A percentile compares a stretch with the other conserved stretches of the same genome.
phyloP scores from a whole-genome alignment of 2,329 filamentous ascomycete genomes.

The Piedraia hortae region DNA sequence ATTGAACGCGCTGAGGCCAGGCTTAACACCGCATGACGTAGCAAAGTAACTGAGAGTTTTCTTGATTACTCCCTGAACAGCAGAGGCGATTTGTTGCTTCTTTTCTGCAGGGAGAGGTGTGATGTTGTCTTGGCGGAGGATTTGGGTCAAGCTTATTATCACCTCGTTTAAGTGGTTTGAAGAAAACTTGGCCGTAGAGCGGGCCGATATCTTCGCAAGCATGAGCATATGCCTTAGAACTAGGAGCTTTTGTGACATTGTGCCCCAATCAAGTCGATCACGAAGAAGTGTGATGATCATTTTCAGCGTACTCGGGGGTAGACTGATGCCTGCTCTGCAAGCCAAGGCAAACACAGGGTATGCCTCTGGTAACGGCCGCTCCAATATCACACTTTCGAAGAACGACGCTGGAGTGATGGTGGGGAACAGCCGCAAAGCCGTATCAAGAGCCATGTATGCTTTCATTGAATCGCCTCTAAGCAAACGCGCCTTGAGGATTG shows the following conservation, averaged over 20 bases:
- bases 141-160: conserved; percentile 11
- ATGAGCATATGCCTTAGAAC: conserved; percentile 16
- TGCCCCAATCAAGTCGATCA: conserved; percentile 3
- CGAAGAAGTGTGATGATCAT: conserved; percentile 12
- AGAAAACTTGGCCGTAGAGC: conserved; percentile 14
- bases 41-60: conserved; percentile 10
- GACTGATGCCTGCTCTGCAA: conserved; percentile 18
- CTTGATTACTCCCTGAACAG: conserved; percentile 7
- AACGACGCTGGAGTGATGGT: conserved; percentile 15
- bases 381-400: conserved; percentile 18
- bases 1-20: conserved; percentile 12
- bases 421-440: conserved; percentile 20
- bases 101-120: conserved; percentile 2
- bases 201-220: conserved; percentile 16
- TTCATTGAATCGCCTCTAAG: conserved; percentile 18
- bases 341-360: conserved; percentile 22
- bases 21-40: conserved; percentile 7
- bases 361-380: conserved; percentile 20
- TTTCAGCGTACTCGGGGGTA: conserved; percentile 12
- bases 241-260: conserved; percentile 3
- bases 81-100: conserved; percentile 5
- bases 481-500: conserved; percentile 21
- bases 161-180: conserved; percentile 15
- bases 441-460: conserved; percentile 24
- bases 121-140: conserved; percentile 6